Evolutionary conservation across 2,329 filamentous ascomycete genomes (phyloP), one percentile per base, ranked within the genome.

Genomic region (Fonsecaea pugnacius): DNA sequence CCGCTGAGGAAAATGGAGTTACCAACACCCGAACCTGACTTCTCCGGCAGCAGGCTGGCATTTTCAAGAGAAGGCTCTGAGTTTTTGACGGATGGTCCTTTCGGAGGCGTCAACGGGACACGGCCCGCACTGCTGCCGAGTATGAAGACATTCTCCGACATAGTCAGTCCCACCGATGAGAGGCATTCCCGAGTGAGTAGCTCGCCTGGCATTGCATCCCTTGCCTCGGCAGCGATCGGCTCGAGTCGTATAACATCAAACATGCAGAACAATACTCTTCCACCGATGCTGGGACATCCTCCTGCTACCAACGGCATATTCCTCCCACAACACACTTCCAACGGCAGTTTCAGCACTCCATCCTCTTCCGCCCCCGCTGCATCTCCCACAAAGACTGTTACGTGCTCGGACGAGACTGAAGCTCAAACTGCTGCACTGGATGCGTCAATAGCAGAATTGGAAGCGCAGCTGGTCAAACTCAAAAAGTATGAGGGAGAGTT

Each of bases 401-500:
- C 52, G 3, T 27, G 46, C 12, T 9, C 55, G 5, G 43, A 50
- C 4, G 66, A 65, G 9, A 50, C 27, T 14, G 62, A 67, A 30
- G 30, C 54, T 16, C 65, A 63, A 6, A 60, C 65, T 18, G 58
- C 67, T 4, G 64, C 65, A 10, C 60, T 71, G 6, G 70, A 71
- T 52, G 67, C 66, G 2, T 63, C 58, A 6, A 70, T 71, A 27
- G 53, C 58, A 14, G 66, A 67, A 51, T 62, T 71, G 30, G 67
- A 71, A 57, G 50, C 52, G 27, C 68, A 67, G 58, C 46, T 70
- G 27, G 54, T 52, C 27, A 69, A 63, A 35, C 59, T 71, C 27
- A 66, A 61, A 38, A 69, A 66, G 50, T 71, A 70, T 43, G 70
- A 71, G 51, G 67, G 68, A 36, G 70, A 71, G 40, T 71, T 71